A percentile compares a stretch with the other conserved stretches of the same genome.
These are phyloP conservation scores for Diospyros lotus DNA, from an alignment of 148 eudicot species.

Conservation along the genomic window DNA sequence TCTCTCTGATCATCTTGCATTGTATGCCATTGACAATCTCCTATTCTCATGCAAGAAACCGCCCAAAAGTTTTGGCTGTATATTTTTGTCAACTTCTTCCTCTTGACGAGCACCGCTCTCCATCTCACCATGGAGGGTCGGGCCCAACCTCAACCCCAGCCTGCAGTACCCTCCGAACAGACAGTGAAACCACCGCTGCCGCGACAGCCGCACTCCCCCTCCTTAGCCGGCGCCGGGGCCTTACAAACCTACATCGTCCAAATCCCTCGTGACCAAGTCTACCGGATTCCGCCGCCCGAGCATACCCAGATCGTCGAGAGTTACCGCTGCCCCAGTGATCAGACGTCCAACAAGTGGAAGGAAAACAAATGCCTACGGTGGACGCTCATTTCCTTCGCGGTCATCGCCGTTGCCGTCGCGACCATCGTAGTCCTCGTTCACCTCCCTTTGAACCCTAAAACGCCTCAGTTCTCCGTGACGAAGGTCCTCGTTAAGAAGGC, in stretches of 20 bases:
- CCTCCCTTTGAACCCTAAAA: conserved; percentile 34
- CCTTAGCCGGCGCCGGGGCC: neutral
- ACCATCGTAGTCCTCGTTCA: conserved; percentile 9
- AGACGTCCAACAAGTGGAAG: neutral
- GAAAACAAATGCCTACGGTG: conserved; percentile 19
- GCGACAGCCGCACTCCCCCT: neutral
- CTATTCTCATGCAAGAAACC: conserved; percentile 26
- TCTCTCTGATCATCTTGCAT: neutral
- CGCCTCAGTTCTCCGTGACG: conserved; percentile 36
- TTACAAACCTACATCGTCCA: conserved; percentile 32
- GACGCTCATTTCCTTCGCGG: conserved; percentile 6
- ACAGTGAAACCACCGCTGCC: neutral
- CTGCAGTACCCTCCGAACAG: neutral
- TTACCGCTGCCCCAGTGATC: conserved; percentile 18
- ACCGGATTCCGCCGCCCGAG: conserved; percentile 45
- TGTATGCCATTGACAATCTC: conserved; percentile 1
- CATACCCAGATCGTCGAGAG: conserved; percentile 40
- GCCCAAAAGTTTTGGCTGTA: conserved; percentile 3
- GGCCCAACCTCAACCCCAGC: conserved; percentile 20
- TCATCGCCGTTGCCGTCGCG: conserved; percentile 14
- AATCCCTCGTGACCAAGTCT: conserved; percentile 37
- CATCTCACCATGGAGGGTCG: conserved; percentile 48
- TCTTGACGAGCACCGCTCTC: conserved; percentile 32
- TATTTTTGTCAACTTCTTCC: conserved; percentile 2
- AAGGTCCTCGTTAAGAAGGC: conserved; percentile 21